Percentiles rank a stretch among this genome's conserved stretches.
phyloP scores from a whole-genome alignment of 768 basidiomycete species.

The Sarcomyxa edulis region DNA sequence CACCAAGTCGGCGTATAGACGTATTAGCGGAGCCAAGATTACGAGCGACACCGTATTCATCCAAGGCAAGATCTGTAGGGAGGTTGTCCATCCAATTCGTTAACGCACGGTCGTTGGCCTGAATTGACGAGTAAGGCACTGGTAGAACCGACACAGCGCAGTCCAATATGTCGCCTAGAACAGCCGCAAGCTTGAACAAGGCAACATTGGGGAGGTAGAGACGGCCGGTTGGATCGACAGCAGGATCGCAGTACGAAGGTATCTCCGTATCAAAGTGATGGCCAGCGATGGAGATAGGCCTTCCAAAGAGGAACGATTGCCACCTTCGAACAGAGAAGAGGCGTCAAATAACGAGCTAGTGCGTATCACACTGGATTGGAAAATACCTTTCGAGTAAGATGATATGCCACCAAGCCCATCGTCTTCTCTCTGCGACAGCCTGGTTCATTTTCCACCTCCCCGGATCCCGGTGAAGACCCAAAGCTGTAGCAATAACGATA shows the following conservation, averaged over 20 bases:
- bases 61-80: constrained; percentile 66
- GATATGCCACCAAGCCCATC: constrained; percentile 92
- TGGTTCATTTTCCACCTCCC: constrained; percentile 66
- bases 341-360: not conserved
- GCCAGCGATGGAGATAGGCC: constrained; percentile 69
- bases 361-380: constrained; percentile 4
- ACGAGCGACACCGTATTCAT: constrained; percentile 68
- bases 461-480: constrained; percentile 86
- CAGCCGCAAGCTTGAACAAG: constrained; percentile 68
- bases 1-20: constrained; percentile 59
- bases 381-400: constrained; percentile 71
- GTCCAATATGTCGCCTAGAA: constrained; percentile 81
- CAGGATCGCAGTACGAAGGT: constrained; percentile 61
- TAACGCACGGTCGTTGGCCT: constrained; percentile 65
- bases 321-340: constrained; percentile 39
- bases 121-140: constrained; percentile 69
- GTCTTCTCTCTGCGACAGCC: constrained; percentile 65
- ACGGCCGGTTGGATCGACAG: constrained; percentile 57
- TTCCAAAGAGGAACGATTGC: constrained; percentile 84
- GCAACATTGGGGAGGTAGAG: constrained; percentile 71
- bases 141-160: constrained; percentile 72
- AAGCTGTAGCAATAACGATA: constrained; percentile 66
- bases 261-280: constrained; percentile 81
- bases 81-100: constrained; percentile 73
- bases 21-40: constrained; percentile 60